Percentiles rank a stretch among this genome's conserved stretches.
Conservation (phyloP, 441 rosid species). For the Brassica hybrid region DNA sequence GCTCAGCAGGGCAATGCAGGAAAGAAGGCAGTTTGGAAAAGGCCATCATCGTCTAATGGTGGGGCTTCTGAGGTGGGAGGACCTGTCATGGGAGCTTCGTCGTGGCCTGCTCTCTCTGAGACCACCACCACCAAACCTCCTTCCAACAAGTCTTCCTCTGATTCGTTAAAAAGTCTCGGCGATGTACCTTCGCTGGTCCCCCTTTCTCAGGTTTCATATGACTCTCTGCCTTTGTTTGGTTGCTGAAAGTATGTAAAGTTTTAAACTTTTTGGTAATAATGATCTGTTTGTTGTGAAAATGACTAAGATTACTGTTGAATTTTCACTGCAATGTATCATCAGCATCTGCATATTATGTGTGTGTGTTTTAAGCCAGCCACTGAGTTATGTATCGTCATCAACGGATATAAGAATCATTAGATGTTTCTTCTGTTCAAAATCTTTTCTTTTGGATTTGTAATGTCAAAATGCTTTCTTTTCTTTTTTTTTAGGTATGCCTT, state of each 20-base stretch:
- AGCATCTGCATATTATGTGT: constrained; percentile 8
- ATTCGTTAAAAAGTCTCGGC: constrained; percentile 51
- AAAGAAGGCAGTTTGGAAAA: constrained; percentile 75
- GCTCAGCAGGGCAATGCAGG: constrained; percentile 58
- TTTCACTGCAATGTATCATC: constrained; percentile 19
- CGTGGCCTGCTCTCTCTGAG: constrained; percentile 92
- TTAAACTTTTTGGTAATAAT: not conserved
- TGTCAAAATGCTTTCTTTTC: not conserved
- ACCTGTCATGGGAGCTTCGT: constrained; percentile 76
- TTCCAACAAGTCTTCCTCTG: constrained; percentile 61
- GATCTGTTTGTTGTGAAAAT: not conserved
- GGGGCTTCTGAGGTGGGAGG: constrained; percentile 54
- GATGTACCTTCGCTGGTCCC: constrained; percentile 48
- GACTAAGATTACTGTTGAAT: constrained; percentile 20
- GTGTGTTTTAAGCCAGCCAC: not conserved
- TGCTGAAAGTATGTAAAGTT: constrained; percentile 14
- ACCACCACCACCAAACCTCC: constrained; percentile 55
- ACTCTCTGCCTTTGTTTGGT: not conserved
- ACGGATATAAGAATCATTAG: not conserved
- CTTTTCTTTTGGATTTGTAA: not conserved
- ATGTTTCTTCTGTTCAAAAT: not conserved
- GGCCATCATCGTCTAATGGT: constrained; percentile 65
- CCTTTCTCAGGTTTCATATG: constrained; percentile 49
- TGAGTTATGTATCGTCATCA: not conserved
- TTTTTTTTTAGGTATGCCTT: not conserved